Evolutionary conservation across 805 yeast species (phyloP).

Genomic region (Saccharomycopsis guyanensis): DNA sequence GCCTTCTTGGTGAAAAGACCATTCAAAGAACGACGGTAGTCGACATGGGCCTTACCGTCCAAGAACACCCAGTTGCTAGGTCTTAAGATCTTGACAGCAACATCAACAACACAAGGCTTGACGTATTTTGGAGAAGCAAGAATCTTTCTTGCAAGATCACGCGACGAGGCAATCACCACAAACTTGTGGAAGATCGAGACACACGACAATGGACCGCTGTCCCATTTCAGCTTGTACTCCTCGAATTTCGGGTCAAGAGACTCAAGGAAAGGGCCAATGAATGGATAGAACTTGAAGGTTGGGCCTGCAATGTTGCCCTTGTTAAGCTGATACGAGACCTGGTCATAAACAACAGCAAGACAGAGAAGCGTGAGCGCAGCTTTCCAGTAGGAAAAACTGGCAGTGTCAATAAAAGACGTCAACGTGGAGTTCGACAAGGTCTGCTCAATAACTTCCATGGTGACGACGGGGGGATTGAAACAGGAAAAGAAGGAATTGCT

Average conservation of each 20-base stretch:
- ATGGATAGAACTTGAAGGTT: slow-evolving; percentile 78
- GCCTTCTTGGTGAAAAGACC: slow-evolving; percentile 84
- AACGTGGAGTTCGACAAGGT: neutral
- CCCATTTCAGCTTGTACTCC: slow-evolving; percentile 90
- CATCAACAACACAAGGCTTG: slow-evolving; percentile 97
- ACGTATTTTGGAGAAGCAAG: slow-evolving; percentile 80
- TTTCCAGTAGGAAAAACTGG: slow-evolving; percentile 45
- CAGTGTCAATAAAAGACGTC: neutral
- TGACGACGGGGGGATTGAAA: too few relatives aligned
- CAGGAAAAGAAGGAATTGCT: too few relatives aligned
- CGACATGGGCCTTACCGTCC: slow-evolving; percentile 93
- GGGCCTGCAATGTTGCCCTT: slow-evolving; percentile 95
- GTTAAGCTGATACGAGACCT: slow-evolving; percentile 64
- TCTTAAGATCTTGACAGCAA: slow-evolving; percentile 86
- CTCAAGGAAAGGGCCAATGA: slow-evolving; percentile 94
- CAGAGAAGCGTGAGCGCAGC: slow-evolving; percentile 39
- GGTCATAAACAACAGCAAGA: slow-evolving; percentile 55
- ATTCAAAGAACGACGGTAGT: slow-evolving; percentile 84
- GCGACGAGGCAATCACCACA: slow-evolving; percentile 84
- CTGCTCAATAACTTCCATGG: neutral
- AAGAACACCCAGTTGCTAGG: slow-evolving; percentile 97
- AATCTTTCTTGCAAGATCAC: slow-evolving; percentile 84
- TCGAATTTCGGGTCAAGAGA: slow-evolving; percentile 93
- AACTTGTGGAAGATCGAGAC: slow-evolving; percentile 97
- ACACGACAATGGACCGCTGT: slow-evolving; percentile 88